Percentiles rank a stretch among this genome's conserved stretches.
These are phyloP conservation scores for Globisporangium orthogonon DNA, from an alignment of 352 stramenopile species.

Conservation along the genomic window DNA sequence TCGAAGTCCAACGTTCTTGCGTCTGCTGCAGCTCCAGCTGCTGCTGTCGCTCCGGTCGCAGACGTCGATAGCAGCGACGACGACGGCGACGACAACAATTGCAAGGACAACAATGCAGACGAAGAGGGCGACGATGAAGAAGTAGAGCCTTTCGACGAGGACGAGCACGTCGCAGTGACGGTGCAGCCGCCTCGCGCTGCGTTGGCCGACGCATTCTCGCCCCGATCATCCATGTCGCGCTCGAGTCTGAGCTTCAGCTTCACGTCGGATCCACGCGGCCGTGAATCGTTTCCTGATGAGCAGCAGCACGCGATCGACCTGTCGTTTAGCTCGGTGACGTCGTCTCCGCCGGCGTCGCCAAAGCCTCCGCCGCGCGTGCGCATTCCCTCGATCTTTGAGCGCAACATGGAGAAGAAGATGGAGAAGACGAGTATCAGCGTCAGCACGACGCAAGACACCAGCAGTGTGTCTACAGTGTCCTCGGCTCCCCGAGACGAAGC, in stretches of 20 bases:
- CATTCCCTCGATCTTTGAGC: conserved; percentile 54
- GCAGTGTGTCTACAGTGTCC: conserved; percentile 21
- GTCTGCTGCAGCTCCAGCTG: conserved; percentile 11
- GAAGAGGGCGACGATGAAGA: conserved; percentile 2
- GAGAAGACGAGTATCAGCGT: conserved; percentile 8
- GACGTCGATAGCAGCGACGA: conserved; percentile 7
- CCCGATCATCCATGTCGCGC: conserved; percentile 6
- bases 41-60: background rate
- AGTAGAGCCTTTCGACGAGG: conserved; percentile 2
- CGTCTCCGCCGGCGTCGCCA: conserved; percentile 13
- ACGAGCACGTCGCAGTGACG: conserved; percentile 1
- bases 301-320: conserved; percentile 1
- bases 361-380: conserved; percentile 29
- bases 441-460: background rate
- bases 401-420: conserved; percentile 14
- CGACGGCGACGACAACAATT: background rate
- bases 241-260: conserved; percentile 19
- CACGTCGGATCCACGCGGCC: conserved; percentile 13
- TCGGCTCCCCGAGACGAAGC: conserved; percentile 23
- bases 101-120: conserved; percentile 7
- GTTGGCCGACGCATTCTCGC: conserved; percentile 5
- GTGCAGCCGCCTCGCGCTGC: background rate
- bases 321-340: conserved; percentile 13
- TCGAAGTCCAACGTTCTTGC: conserved; percentile 15
- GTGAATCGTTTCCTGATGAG: conserved; percentile 13